These are phyloP conservation scores for Lipomyces kockii DNA, from an alignment of 805 yeast genomes.

Conservation along the genomic window DNA sequence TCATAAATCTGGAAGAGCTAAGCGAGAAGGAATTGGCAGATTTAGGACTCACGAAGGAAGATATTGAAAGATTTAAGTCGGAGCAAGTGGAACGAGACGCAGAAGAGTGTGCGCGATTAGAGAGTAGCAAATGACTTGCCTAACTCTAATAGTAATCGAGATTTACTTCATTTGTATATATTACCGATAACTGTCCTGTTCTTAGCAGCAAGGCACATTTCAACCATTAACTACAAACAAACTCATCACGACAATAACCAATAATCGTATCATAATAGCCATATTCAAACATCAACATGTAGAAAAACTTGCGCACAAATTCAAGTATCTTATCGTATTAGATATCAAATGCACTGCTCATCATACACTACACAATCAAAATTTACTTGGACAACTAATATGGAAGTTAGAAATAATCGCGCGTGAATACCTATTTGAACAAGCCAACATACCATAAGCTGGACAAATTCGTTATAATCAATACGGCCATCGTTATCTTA, in stretches of 20 bases:
- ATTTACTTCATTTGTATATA: not conserved
- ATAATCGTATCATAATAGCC: not conserved
- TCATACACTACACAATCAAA: not conserved
- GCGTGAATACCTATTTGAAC: not conserved
- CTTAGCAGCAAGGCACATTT: not conserved
- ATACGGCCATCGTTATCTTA: conserved; percentile 87
- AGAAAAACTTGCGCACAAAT: not conserved
- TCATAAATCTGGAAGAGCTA: conserved; percentile 27
- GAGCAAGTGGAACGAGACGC: conserved; percentile 33
- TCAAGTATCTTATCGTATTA: not conserved
- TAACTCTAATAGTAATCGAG: not conserved
- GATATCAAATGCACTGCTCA: not conserved
- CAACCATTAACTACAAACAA: not conserved
- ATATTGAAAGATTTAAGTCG: conserved; percentile 22
- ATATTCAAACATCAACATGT: not conserved
- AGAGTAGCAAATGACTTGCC: not conserved
- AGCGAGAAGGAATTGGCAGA: conserved; percentile 29
- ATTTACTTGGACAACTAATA: conserved; percentile 21
- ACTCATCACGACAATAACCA: not conserved
- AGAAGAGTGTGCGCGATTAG: conserved; percentile 1
- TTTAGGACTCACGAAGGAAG: conserved; percentile 30
- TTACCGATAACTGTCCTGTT: not conserved
- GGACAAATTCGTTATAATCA: conserved; percentile 95
- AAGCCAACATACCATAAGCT: conserved; percentile 55
- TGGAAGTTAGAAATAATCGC: not conserved